Base-by-base conservation (phyloP, 2,329 filamentous ascomycete species). In the Trichophyton mentagrophytes region DNA sequence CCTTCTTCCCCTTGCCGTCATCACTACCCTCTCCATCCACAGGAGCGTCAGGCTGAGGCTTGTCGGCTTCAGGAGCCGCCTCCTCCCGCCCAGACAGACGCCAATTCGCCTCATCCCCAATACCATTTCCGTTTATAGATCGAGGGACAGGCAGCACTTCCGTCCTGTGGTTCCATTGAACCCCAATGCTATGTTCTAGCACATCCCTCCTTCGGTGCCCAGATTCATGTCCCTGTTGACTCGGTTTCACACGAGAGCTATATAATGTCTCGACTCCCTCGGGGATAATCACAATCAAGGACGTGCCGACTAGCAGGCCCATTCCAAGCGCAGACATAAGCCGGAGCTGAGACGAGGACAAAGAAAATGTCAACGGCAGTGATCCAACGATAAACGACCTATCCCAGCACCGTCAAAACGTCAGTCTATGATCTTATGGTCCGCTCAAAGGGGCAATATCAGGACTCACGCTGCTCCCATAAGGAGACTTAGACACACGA, bases 221-320 rank as follows among this genome's bases (percentile, higher is more conserved):
- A 27, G 22, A 17, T 30, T 30, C 22, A 20, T 59, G 62, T 20
- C n/a, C n/a, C 71, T 67, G 62, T 66, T 69, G 61, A 72, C 74
- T 61, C 62, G 69, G 62, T 33, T 68, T 62, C 17, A 69, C 64
- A 58, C 69, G 74, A 42, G 82, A 79, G 66, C 77, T 85, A 67
- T 93, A 89, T 61, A 96, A 81, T 2, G 93, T 92, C 71, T 96
- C 91, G 62, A 97, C 86, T 42, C 93, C 93, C 74, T 99, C 93
- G 0, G 93, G 93, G 68, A 99, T 96, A 70, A 99, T 97, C 36
- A 99, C 90, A 65, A 97, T 92, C 65, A 99, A 81, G 1, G 92
- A 92, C 30, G 93, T 97, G 40, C 93, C 93, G 15, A 99, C 91
- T 7, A 99, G 79, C 58, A 99, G 88, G 51, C 93, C 93, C 73